Evolutionary conservation across 768 basidiomycete species (phyloP).

Genomic region (Russula foetens): DNA sequence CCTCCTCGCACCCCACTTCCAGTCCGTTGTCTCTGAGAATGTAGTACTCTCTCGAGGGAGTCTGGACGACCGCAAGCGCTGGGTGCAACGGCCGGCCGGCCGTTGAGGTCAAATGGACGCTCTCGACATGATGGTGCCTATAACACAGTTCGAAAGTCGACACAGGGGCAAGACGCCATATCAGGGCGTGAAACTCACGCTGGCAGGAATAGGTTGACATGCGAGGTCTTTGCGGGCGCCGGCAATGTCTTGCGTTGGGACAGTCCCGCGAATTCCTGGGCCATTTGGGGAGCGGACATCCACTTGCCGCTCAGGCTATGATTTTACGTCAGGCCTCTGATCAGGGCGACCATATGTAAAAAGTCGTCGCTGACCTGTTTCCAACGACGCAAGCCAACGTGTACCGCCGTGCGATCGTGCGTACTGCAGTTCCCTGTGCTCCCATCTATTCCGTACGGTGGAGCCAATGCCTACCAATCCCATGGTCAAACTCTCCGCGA

Average conservation of each 20-base stretch:
- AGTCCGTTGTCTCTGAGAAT: conserved; percentile 69
- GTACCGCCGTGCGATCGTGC: conserved; percentile 51
- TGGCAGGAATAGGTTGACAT: conserved; percentile 56
- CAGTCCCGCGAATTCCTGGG: conserved; percentile 56
- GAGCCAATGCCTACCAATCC: conserved; percentile 64
- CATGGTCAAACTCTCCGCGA: conserved; percentile 58
- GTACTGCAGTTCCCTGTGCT: conserved; percentile 34
- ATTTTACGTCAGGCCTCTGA: background rate
- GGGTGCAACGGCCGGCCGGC: conserved; percentile 41
- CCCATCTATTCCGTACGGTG: conserved; percentile 37
- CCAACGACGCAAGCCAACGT: conserved; percentile 62
- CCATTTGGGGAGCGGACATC: conserved; percentile 65
- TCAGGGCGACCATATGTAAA: background rate
- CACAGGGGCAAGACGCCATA: background rate
- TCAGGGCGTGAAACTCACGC: conserved; percentile 35
- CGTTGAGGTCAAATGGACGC: conserved; percentile 52
- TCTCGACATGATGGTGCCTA: conserved; percentile 73
- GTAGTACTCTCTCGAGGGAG: conserved; percentile 57
- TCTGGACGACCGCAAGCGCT: conserved; percentile 64
- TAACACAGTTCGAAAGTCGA: background rate
- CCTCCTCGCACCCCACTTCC: conserved; percentile 70
- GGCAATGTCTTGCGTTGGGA: background rate
- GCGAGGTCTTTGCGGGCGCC: conserved; percentile 21
- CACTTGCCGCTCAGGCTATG: conserved; percentile 59
- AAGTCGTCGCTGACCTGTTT: conserved; percentile 44